Conservation (phyloP, 2,329 filamentous ascomycete genomes). For the Botrytis tulipae region DNA sequence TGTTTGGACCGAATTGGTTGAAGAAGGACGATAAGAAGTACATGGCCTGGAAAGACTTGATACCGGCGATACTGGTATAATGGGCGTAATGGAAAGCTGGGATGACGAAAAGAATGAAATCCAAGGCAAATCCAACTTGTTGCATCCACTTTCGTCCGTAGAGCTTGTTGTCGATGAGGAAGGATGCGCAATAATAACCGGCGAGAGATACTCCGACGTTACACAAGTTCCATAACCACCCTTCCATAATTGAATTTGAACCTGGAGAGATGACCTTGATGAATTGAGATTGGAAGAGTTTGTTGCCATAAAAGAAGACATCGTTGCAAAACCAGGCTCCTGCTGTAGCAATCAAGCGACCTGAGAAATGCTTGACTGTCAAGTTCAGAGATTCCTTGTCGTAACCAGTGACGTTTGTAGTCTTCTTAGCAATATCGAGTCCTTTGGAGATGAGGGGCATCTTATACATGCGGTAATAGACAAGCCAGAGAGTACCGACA, state of each 20-base stretch:
- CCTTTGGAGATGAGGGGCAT: constrained; percentile 88
- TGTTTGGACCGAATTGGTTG: constrained; percentile 97
- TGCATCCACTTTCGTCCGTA: constrained; percentile 97
- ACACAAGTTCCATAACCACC: constrained; percentile 89
- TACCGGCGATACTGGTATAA: constrained; percentile 69
- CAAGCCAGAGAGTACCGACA: constrained; percentile 86
- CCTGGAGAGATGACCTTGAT: constrained; percentile 75
- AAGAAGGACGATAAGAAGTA: constrained; percentile 98
- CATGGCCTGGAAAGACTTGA: constrained; percentile 94
- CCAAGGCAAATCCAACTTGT: constrained; percentile 87
- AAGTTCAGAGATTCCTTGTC: constrained; percentile 78
- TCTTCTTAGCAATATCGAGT: constrained; percentile 79
- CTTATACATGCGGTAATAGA: constrained; percentile 94
- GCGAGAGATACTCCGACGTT: constrained; percentile 83
- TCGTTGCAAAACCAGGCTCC: constrained; percentile 95
- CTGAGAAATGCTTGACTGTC: constrained; percentile 80
- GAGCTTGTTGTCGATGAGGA: constrained; percentile 53
- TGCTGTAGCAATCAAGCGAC: constrained; percentile 81
- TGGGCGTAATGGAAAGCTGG: constrained; percentile 86
- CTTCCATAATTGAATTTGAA: constrained; percentile 67
- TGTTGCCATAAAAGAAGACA: constrained; percentile 99
- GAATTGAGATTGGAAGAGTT: constrained; percentile 91
- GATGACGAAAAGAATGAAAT: constrained; percentile 90
- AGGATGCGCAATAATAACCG: constrained; percentile 79
- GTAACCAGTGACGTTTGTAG: constrained; percentile 85